Conservation (phyloP, 1,139 yeast genomes). For the Wickerhamomyces sp. region DNA sequence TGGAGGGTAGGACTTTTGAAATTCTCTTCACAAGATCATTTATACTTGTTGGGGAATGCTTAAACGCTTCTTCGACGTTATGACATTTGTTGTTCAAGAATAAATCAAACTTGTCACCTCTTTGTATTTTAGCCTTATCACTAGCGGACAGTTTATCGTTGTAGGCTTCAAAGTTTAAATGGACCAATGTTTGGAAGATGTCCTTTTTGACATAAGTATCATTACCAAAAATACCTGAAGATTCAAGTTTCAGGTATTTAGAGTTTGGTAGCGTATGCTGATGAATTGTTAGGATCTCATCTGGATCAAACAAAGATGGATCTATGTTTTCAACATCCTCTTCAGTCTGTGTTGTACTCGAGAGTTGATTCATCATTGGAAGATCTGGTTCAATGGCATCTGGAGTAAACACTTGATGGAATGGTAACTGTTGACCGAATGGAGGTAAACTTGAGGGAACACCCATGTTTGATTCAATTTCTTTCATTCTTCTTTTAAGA, state of each 20-base stretch:
- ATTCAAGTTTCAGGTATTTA: conserved; percentile 9
- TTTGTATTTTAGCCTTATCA: conserved; percentile 1
- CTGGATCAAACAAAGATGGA: conserved; percentile 18
- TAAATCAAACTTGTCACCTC: conserved; percentile 11
- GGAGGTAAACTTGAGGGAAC: not conserved
- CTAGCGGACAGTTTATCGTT: not conserved
- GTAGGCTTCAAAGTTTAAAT: conserved; percentile 9
- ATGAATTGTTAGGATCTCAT: conserved; percentile 15
- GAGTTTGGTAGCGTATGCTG: conserved; percentile 11
- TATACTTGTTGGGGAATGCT: conserved; percentile 13
- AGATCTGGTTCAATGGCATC: not conserved
- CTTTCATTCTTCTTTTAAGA: conserved; percentile 5
- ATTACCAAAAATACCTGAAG: conserved; percentile 18
- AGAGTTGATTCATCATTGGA: not conserved
- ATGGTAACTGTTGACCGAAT: not conserved
- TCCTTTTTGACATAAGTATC: conserved; percentile 17
- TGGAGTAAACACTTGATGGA: not conserved
- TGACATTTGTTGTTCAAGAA: conserved; percentile 14
- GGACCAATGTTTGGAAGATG: conserved; percentile 10
- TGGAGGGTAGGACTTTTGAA: conserved; percentile 15
- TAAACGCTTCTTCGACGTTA: conserved; percentile 13
- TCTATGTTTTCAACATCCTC: conserved; percentile 18
- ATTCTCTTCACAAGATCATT: conserved; percentile 13
- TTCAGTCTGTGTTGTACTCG: not conserved
- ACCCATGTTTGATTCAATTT: conserved; percentile 3